Percentiles rank a stretch among this genome's conserved stretches.
These are phyloP conservation scores for Arxiozyma slooffiae DNA, from an alignment of 1,139 yeast genomes.

Conservation along the genomic window DNA sequence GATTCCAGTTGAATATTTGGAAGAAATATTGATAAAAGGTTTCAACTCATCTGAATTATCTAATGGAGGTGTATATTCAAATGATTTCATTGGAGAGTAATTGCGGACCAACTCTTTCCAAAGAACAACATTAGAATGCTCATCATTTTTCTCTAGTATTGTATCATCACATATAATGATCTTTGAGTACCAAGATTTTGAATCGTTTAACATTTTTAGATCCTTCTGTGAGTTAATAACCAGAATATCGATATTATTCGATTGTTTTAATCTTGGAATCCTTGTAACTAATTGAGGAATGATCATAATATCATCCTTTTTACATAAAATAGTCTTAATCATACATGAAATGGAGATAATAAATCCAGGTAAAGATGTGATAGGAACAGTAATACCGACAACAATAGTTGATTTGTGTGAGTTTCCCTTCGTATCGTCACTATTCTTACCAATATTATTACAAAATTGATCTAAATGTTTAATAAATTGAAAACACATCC, in stretches of 20 bases:
- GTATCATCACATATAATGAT: slow-evolving; percentile 28
- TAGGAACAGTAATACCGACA: slow-evolving; percentile 28
- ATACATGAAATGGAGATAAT: slow-evolving; percentile 28
- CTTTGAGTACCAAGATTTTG: slow-evolving; percentile 28
- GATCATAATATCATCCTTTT: slow-evolving; percentile 6
- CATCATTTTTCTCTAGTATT: neutral
- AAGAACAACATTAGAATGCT: slow-evolving; percentile 13
- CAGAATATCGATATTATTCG: slow-evolving; percentile 27
- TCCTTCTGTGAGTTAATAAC: slow-evolving; percentile 26
- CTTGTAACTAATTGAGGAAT: slow-evolving; percentile 27
- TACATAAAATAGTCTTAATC: slow-evolving; percentile 17
- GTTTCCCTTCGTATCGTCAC: neutral
- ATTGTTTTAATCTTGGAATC: slow-evolving; percentile 26
- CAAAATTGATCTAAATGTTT: slow-evolving; percentile 3
- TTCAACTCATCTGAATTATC: slow-evolving; percentile 31
- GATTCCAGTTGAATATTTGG: slow-evolving; percentile 14
- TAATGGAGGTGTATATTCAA: slow-evolving; percentile 31
- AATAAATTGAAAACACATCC: slow-evolving; percentile 17
- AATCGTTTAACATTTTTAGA: slow-evolving; percentile 17
- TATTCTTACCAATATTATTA: slow-evolving; percentile 3
- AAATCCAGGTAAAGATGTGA: slow-evolving; percentile 27
- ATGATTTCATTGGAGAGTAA: slow-evolving; percentile 11
- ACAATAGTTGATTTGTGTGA: slow-evolving; percentile 6
- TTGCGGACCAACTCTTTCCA: slow-evolving; percentile 27
- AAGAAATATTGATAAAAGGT: slow-evolving; percentile 19